These are phyloP conservation scores for Chlorella sp. DNA, from an alignment of 139 green algal species.

Conservation along the genomic window DNA sequence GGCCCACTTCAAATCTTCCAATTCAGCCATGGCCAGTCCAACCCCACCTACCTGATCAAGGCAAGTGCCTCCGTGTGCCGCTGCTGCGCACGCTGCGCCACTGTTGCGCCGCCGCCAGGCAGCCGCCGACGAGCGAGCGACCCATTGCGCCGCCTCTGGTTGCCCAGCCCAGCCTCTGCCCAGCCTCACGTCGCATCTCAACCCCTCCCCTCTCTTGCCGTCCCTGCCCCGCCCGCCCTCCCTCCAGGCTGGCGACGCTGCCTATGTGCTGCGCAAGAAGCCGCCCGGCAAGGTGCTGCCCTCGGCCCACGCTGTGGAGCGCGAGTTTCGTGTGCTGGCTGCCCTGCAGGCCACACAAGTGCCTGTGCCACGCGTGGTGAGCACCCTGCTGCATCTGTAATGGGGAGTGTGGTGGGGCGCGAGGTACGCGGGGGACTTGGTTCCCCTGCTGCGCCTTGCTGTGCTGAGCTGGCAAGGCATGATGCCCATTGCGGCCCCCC, in stretches of 20 bases:
- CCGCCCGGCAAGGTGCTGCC: conserved; percentile 89
- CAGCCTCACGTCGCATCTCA: too few relatives aligned
- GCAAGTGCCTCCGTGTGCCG: conserved; percentile 2
- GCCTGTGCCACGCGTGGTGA: conserved; percentile 78
- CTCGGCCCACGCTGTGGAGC: conserved; percentile 95
- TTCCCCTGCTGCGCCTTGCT: too few relatives aligned
- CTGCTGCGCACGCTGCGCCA: background rate
- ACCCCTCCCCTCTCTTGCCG: too few relatives aligned
- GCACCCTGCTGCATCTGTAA: background rate
- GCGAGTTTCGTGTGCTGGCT: conserved; percentile 80
- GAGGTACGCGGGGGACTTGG: too few relatives aligned
- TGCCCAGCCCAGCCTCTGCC: too few relatives aligned
- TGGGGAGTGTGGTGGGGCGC: too few relatives aligned
- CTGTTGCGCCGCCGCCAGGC: background rate
- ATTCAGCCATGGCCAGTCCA: conserved; percentile 92
- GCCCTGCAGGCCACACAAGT: conserved; percentile 71
- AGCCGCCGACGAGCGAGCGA: background rate
- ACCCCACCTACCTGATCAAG: conserved; percentile 96
- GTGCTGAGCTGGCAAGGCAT: too few relatives aligned
- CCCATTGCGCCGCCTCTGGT: too few relatives aligned
- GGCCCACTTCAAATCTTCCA: conserved; percentile 48
- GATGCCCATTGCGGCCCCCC: too few relatives aligned
- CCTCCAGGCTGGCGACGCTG: conserved; percentile 41
- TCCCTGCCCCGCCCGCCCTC: background rate
- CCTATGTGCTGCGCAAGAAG: conserved; percentile 96